These are phyloP conservation scores for Entonaema liquescens DNA, from an alignment of 495 filamentous ascomycete genomes.

Conservation along the genomic window DNA sequence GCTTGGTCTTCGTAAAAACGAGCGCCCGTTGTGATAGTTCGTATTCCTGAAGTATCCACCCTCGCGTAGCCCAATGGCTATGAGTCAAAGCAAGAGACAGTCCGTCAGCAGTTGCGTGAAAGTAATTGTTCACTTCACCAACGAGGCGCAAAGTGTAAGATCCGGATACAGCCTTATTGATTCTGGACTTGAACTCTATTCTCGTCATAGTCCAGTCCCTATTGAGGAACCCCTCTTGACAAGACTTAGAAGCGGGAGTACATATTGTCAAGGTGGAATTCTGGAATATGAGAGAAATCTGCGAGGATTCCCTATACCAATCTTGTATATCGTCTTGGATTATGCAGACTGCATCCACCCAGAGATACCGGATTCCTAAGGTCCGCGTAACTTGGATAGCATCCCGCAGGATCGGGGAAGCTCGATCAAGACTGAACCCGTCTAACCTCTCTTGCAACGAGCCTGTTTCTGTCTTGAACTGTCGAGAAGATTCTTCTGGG, in stretches of 20 bases:
- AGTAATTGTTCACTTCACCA: not conserved
- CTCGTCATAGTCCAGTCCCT: not conserved
- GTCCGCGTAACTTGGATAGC: conserved; percentile 10
- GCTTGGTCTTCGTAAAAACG: conserved; percentile 10
- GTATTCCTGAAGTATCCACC: conserved; percentile 30
- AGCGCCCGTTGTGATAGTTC: conserved; percentile 13
- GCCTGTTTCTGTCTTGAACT: conserved; percentile 28
- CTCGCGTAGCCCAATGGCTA: conserved; percentile 13
- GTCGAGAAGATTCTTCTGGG: conserved; percentile 1
- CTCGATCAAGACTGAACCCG: not conserved
- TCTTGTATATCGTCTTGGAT: conserved; percentile 25
- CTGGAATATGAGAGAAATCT: conserved; percentile 26
- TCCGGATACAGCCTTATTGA: not conserved
- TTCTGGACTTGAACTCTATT: not conserved
- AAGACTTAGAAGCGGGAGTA: conserved; percentile 24
- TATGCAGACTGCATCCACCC: conserved; percentile 36
- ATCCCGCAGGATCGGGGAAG: not conserved
- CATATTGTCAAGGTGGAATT: conserved; percentile 23
- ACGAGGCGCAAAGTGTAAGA: not conserved
- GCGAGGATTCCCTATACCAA: conserved; percentile 26
- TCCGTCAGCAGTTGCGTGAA: not conserved
- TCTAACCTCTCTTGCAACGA: not conserved
- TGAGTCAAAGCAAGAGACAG: not conserved
- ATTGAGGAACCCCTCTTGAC: not conserved
- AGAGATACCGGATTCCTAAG: conserved; percentile 24